Evolutionary conservation across 2,329 filamentous ascomycete species (phyloP), one percentile per base, ranked within the genome.

Genomic region (Elsinoe necatrix): DNA sequence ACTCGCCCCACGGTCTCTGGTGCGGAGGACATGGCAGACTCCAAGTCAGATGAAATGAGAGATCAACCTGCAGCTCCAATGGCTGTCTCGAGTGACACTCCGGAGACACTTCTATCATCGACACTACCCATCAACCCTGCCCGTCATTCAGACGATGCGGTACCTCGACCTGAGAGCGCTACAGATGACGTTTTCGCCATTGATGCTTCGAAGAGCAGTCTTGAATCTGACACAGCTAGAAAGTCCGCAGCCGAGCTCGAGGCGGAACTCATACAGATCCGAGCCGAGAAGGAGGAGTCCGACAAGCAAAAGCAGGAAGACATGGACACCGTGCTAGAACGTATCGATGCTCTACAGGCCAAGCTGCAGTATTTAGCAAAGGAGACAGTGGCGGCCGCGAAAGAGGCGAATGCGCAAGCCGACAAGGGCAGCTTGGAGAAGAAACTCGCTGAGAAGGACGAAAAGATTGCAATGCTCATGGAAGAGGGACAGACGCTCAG

Each of bases 401-500:
- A 84, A 65, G 81, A 83, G 62, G 79, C 83, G 5, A 83, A 82
- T 1, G 73, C 78, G n/a, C 74, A 78, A 21, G 82, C 86, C 0
- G 74, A 80, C 1, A 67, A 80, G 0, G 86, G 86, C 4, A 87
- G 84, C 57, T 57, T 77, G 1, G 87, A 95, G 62, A 88, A 85
- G 68, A 90, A 87, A 66, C 70, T 97, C 12, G 87, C 89, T 1
- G 90, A 95, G 65, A 95, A 90, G 67, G 91, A 97, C 64, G 85
- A 92, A 64, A 88, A 88, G 68, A 95, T 97, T 64, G 89, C 91
- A 2, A 75, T 91, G 47, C 75, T 98, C 11, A 87, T 98, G 77
- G 86, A 95, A 63, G 93, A 98, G 73, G 93, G 95, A 0, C 87
- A 93, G 64, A 90, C 86, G 62, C 77, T 97, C 7, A 91, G 89